phyloP scores from a whole-genome alignment of 306 rosid species.

The Corylus avellana region DNA sequence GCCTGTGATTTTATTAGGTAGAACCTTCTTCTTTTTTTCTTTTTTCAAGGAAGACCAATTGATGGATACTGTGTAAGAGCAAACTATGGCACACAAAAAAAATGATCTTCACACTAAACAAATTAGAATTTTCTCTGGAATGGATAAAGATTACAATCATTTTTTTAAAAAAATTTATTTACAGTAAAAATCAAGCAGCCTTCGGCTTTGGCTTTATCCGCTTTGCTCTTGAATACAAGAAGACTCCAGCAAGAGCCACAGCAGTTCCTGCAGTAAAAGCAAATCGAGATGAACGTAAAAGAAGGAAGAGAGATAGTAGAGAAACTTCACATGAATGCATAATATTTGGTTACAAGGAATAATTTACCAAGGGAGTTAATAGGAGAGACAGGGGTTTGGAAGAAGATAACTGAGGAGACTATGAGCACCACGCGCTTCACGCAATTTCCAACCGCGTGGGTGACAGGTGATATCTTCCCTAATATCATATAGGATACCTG shows the following conservation, averaged over 20 bases:
- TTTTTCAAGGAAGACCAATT: not conserved
- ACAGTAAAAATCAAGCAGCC: constrained; percentile 27
- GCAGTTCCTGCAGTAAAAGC: constrained; percentile 59
- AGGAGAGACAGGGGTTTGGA: constrained; percentile 52
- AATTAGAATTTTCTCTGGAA: not conserved
- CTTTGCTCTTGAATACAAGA: constrained; percentile 69
- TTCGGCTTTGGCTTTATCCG: constrained; percentile 47
- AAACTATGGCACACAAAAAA: too few species aligned
- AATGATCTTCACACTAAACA: not conserved
- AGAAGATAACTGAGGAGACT: constrained; percentile 66
- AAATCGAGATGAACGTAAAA: not conserved
- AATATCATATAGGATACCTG: constrained; percentile 76
- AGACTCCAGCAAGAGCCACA: constrained; percentile 66
- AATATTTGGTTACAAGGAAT: not conserved
- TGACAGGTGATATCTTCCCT: constrained; percentile 64
- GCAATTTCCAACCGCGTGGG: constrained; percentile 75
- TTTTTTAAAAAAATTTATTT: not conserved
- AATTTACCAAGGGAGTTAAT: constrained; percentile 57
- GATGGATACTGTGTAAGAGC: not conserved
- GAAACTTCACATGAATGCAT: not conserved
- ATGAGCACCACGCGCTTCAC: constrained; percentile 72
- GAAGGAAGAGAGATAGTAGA: not conserved
- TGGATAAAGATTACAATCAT: not conserved
- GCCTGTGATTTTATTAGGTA: too few species aligned
- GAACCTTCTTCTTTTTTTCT: too few species aligned